These are phyloP conservation scores for Athelia psychrophila DNA, from an alignment of 1,284 basidiomycete species.

Conservation along the genomic window DNA sequence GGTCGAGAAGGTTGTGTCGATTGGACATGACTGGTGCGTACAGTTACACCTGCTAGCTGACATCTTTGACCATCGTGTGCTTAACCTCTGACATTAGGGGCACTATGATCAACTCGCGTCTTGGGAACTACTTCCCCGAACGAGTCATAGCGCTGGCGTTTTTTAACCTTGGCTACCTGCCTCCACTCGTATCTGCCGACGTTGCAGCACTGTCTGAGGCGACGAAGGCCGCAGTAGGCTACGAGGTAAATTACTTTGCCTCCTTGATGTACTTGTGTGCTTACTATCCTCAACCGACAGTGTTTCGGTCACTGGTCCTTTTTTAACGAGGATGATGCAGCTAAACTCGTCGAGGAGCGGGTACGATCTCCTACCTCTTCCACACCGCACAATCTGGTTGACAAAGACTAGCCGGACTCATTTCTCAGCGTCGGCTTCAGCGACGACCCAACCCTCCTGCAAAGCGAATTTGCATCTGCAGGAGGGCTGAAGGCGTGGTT, in stretches of 20 bases:
- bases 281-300: background rate
- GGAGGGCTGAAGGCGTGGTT: conserved; percentile 29
- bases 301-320: conserved; percentile 32
- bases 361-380: conserved; percentile 10
- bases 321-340: conserved; percentile 26
- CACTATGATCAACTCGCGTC: conserved; percentile 15
- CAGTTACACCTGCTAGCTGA: background rate
- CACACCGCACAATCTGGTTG: background rate
- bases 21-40: conserved; percentile 29
- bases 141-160: conserved; percentile 22
- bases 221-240: conserved; percentile 11
- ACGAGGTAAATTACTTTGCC: conserved; percentile 9
- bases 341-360: conserved; percentile 22
- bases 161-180: conserved; percentile 15
- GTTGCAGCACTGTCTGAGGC: conserved; percentile 3
- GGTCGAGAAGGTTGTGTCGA: conserved; percentile 16
- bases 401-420: conserved; percentile 26
- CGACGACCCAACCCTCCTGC: conserved; percentile 28
- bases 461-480: conserved; percentile 26
- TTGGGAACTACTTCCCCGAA: conserved; percentile 19
- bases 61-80: conserved; percentile 16
- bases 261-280: no score
- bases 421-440: conserved; percentile 29
- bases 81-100: conserved; percentile 15
- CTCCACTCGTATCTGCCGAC: conserved; percentile 6